Percentiles rank a stretch among this genome's conserved stretches.
phyloP scores from a whole-genome alignment of 345 rosid genomes.

The Eucalyptus dawsonii region DNA sequence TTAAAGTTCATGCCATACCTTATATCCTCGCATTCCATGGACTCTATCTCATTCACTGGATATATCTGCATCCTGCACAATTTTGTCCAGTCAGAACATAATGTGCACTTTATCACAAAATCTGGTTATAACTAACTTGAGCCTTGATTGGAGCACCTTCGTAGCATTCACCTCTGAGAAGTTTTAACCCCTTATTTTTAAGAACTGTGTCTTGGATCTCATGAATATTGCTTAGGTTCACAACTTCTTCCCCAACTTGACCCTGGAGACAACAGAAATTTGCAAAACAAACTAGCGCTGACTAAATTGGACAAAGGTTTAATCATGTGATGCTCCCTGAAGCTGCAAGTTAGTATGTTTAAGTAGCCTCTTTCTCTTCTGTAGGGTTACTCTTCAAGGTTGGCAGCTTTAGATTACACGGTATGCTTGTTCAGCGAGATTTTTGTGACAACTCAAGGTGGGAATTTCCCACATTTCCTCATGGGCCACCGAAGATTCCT shows the following conservation, averaged over 20 bases:
- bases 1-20: background rate
- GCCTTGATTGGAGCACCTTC: background rate
- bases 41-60: background rate
- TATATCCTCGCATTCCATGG: background rate
- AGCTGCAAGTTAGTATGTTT: background rate
- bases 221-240: background rate
- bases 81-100: background rate
- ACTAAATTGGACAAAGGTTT: background rate
- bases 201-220: background rate
- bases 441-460: slow-evolving; percentile 89
- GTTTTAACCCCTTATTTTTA: background rate
- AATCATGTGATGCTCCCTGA: too few species aligned
- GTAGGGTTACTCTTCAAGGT: slow-evolving; percentile 81
- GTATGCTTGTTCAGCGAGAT: slow-evolving; percentile 89
- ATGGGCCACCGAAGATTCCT: slow-evolving; percentile 95
- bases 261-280: background rate
- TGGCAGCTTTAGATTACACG: slow-evolving; percentile 91
- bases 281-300: background rate
- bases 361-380: background rate
- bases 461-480: slow-evolving; percentile 91
- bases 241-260: background rate
- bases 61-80: background rate
- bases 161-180: background rate
- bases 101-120: background rate
- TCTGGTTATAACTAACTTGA: background rate